Evolutionary conservation across 345 rosid species (phyloP), one percentile per base, ranked within the genome.

Genomic region (Mangifera indica): DNA sequence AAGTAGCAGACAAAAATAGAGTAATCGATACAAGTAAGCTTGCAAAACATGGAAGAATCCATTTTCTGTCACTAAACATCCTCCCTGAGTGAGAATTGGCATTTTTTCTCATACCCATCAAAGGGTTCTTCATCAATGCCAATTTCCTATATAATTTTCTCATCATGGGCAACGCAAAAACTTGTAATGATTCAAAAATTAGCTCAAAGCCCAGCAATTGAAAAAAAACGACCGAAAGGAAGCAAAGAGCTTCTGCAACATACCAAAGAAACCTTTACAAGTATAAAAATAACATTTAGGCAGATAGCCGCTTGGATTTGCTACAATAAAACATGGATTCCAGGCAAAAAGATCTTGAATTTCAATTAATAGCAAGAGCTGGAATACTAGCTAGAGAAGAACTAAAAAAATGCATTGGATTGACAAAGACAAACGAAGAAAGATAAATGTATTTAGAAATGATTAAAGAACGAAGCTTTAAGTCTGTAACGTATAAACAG

Each of bases 11-110:
- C 76, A 87, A 57, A 12, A 90, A 68, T 75, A 95, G 82, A 74
- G 89, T 89, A 72, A 89, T 69, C 4, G 87, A 87, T 21, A 88
- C 89, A 5, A 95, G 85, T 76, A 92, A 77, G 88, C 97, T 92
- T 0, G 93, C 88, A 48, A 88, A 75, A 76, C 89, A 95, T 11
- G 96, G 97, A 49, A 89, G 66, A 26, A 89, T 82, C 98, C 99
- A 95, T 82, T 86, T 88, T 70, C 88, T 87, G 74, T 95, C 93
- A 74, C 87, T 78, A 62, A 85, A 90, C 63, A 81, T 73, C 81
- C 91, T 89, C 70, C 85, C 89, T 46, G 91, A 66, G 82, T 89
- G 89, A 21, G 82, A 83, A 80, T 70, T 83, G n/a, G 73, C 85
- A 80, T 79, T 74, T 81, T 87, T 95, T 71, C 88, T 87, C 86